Base-by-base conservation (phyloP, 257 asterid species). In the Perilla frutescens region DNA sequence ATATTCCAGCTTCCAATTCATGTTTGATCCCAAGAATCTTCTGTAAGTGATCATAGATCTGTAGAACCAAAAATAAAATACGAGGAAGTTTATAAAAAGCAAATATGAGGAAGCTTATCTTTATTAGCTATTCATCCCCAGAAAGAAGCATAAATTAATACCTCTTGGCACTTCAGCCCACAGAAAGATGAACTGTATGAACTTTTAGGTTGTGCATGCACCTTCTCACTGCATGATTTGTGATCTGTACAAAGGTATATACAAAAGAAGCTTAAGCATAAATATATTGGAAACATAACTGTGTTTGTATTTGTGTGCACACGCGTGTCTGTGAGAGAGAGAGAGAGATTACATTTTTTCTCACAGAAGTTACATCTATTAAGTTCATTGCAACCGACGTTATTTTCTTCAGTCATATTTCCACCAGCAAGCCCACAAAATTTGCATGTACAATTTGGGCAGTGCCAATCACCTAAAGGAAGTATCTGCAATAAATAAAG, bases 381-480 rank as follows among this genome's bases (percentile, higher is more conserved):
- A 62, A 90, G 92, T 80, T 83, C 85, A 69, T 77, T 66, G 9
- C 68, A 74, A 80, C 80, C 55, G 57, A 6, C 62, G 68, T 68
- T 59, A n/a, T 66, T 79, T 69, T 78, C 88, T 59, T 77, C 83
- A 72, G 76, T 62, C 50, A 50, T 82, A 76, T 45, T 68, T 62
- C 62, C 81, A 76, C 65, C 59, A 47, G 81, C 78, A 68, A 72
- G 48, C 70, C 88, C 96, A 86, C 97, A 92, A 79, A 87, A 86
- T 84, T 89, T 90, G 88, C 99, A 95, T 3, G 81, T 82, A 84
- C 98, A 95, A 66, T 87, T 83, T 59, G 96, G 93, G 80, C 99
- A 95, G 78, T 90, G 91, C 99, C 99, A 95, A 95, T 92, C 98
- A 39, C 96, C 98, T 7, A 77, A 79, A 67, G 98, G 99, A 86